Conservation (phyloP, 2,329 filamentous ascomycete species). For the Ophiostoma himal-ulmi region DNA sequence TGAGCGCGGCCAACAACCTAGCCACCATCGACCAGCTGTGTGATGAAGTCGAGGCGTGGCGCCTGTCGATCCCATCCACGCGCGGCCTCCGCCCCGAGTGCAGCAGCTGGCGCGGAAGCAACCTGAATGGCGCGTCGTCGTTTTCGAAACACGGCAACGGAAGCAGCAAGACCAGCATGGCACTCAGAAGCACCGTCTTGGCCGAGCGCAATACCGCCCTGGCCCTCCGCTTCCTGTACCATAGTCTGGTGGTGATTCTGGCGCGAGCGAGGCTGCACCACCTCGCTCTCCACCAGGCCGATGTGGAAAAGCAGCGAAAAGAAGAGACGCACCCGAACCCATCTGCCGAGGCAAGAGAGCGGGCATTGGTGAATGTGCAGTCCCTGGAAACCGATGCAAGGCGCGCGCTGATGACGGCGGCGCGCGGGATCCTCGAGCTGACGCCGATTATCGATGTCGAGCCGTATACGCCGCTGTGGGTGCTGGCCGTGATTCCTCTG, state of each 20-base stretch:
- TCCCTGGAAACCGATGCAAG: constrained; percentile 2
- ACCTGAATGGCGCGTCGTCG: background rate
- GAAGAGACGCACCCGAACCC: background rate
- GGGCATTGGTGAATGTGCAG: background rate
- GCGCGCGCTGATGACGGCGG: constrained; percentile 12
- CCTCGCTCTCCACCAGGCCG: background rate
- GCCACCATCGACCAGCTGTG: constrained; percentile 30
- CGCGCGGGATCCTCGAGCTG: constrained; percentile 30
- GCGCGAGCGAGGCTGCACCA: constrained; percentile 29
- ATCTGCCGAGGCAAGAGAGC: background rate
- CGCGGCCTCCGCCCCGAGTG: constrained; percentile 17
- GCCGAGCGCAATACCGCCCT: constrained; percentile 23
- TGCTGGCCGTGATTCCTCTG: constrained; percentile 36
- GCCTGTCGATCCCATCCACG: constrained; percentile 28
- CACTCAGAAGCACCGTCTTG: constrained; percentile 19
- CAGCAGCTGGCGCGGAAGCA: constrained; percentile 6
- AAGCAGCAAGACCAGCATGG: background rate
- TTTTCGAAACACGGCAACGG: background rate
- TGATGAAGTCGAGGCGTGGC: constrained; percentile 31
- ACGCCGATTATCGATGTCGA: constrained; percentile 32
- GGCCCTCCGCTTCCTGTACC: constrained; percentile 30
- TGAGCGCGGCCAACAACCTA: constrained; percentile 29
- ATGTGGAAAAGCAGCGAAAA: background rate
- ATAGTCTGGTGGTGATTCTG: constrained; percentile 30
- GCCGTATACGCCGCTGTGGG: constrained; percentile 31